Evolutionary conservation across 371 early-diverging fungal species (phyloP), one percentile per base, ranked within the genome.

Genomic region (Apophysomyces elegans): DNA sequence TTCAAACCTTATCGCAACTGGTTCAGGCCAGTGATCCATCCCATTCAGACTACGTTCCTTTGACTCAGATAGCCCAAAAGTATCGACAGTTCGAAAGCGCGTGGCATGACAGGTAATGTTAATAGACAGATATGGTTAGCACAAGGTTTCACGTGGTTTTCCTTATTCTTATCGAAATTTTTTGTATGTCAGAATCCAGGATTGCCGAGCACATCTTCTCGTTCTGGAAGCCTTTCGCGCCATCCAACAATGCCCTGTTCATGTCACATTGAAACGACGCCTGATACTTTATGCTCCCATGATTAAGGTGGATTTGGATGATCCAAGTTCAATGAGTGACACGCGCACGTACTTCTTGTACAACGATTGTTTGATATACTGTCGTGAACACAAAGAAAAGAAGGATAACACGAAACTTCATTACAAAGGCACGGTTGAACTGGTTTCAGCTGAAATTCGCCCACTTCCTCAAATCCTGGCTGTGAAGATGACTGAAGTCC

Each of bases 321-420:
- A 70, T 41, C 70, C 70, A 9, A 59, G 66, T 4, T 21, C 58
- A 11, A 70, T 61, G 11, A 61, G 64, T 9, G 73, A 77, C 43
- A 36, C 46, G 3, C 70, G 75, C 21, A 68, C 64, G 41, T 77
- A 74, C 36, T 64, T 70, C 46, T 67, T 77, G n/a, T 77, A 66
- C 59, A 72, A 74, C 43, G 73, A 73, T 56, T 35, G 26, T 14
- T 37, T 69, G 4, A 70, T 70, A 21, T 70, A 56, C 37, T 70
- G 74, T 35, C 65, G 58, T 63, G 64, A 68, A 62, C 36, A 56
- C 41, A 74, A 68, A 21, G 59, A 63, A 11, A 57, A 21, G 18
- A 63, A 50, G 61, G 61, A 61, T 44, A 39, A 62, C 6, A 18
- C 26, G 11, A 58, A 57, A 18, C 54, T 66, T 41, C 39, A 67